Conservation (phyloP, 2,329 filamentous ascomycete species). For the Claviceps pusilla region DNA sequence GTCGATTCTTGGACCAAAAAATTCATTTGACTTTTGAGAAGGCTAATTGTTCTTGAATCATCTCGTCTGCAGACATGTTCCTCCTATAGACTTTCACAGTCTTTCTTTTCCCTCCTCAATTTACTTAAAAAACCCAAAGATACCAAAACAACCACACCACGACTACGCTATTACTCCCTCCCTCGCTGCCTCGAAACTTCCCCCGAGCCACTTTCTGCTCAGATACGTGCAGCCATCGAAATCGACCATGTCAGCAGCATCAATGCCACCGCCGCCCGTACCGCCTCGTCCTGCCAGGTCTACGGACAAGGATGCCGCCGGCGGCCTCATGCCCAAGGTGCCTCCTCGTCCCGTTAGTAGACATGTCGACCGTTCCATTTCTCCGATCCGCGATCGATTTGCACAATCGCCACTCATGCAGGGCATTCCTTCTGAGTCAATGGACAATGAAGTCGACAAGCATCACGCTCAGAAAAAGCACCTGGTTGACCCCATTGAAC, state of each 20-base stretch:
- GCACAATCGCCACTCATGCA: conserved; percentile 79
- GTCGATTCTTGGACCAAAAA: background rate
- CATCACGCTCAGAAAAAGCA: conserved; percentile 18
- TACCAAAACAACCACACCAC: background rate
- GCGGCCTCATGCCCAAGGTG: conserved; percentile 44
- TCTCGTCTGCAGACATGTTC: background rate
- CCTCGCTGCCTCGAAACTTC: background rate
- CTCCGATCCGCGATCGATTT: conserved; percentile 63
- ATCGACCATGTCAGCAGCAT: conserved; percentile 31
- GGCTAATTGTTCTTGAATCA: background rate
- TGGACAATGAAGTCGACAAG: conserved; percentile 20
- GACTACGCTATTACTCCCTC: background rate
- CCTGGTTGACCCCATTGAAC: conserved; percentile 32
- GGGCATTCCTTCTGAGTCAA: conserved; percentile 34
- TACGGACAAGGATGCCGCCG: conserved; percentile 29
- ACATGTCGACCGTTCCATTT: conserved; percentile 60
- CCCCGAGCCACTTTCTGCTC: background rate
- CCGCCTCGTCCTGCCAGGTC: conserved; percentile 41
- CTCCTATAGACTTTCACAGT: background rate
- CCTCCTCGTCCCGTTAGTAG: conserved; percentile 63
- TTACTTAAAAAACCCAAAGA: background rate
- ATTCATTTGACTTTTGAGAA: background rate
- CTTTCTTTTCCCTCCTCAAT: background rate
- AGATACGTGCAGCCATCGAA: background rate
- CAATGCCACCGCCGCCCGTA: conserved; percentile 36